Evolutionary conservation across 2,329 filamentous ascomycete species (phyloP), one percentile per base, ranked within the genome.

Genomic region (Cladosporium sp.): DNA sequence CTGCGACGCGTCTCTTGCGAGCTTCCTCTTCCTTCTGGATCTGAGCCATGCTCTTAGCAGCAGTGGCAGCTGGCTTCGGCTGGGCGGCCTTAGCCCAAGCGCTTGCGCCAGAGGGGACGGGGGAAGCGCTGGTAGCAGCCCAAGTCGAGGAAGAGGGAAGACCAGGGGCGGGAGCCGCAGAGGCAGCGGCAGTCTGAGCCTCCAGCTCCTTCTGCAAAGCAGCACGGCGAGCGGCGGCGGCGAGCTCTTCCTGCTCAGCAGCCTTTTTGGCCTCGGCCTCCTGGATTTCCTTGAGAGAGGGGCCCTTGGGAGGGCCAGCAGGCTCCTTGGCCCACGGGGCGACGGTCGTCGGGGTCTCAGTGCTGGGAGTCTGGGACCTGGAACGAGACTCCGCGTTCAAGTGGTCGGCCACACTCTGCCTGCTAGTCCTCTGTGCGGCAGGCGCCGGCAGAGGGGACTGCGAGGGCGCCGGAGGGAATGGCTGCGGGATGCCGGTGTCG

Each of bases 11-110:
- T 62, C 86, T 84, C 78, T 99, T 99, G 57, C 88, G 85, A 15
- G 80, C 79, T 66, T 97, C 93, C 65, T 99, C 93, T 71, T 99
- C 93, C 56, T 91, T 91, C 68, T 97, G 93, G 53, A 99, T 97
- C 59, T 97, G 92, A 19, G 90, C 89, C 39, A 97, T 77, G 0
- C 90, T 96, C 80, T 96, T 96, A 76, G 95, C 93, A 9, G 72
- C 73, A 67, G 61, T 39, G 24, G 70, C 67, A 34, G 69, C 66
- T 37, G 70, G 65, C 32, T 75, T 66, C 61, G 80, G 85, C 50
- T 67, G 73, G 52, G 74, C 70, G 2, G 84, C 82, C 69, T 88
- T 89, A 15, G 79, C 72, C 86, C 86, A 89, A 0, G 85, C 82
- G 12, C 72, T 73, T 43, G 60, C 65, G 43, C 73, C 67, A 9